A percentile compares a stretch with the other conserved stretches of the same genome.
phyloP scores from a whole-genome alignment of 495 filamentous ascomycete species.

The Podospora bellae-mahoneyi region DNA sequence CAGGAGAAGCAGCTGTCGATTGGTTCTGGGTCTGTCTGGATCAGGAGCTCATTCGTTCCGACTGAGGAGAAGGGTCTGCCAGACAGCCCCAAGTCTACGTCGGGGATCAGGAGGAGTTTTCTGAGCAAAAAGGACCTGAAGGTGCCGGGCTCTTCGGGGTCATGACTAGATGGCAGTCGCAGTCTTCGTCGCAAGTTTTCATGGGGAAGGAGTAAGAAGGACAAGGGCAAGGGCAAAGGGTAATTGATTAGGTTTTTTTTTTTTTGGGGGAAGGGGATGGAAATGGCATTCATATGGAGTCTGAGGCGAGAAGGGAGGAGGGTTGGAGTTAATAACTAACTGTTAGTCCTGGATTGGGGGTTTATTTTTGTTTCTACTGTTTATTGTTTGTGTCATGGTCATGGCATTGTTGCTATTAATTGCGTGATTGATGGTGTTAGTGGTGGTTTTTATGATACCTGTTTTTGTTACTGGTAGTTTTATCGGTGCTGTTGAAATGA shows the following conservation, averaged over 20 bases:
- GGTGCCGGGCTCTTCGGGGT: constrained; percentile 9
- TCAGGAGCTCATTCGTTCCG: constrained; percentile 61
- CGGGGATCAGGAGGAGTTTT: constrained; percentile 42
- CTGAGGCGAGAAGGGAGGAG: background rate
- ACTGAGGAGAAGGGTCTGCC: constrained; percentile 31
- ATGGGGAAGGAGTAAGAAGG: background rate
- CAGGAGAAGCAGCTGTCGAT: constrained; percentile 70
- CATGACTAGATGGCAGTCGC: background rate
- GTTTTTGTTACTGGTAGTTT: background rate
- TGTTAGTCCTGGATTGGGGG: background rate
- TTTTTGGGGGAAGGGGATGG: too few species aligned
- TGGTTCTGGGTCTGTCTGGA: constrained; percentile 62
- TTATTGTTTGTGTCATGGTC: background rate
- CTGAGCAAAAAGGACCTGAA: constrained; percentile 52
- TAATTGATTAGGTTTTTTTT: background rate
- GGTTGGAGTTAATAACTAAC: background rate
- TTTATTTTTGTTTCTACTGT: background rate
- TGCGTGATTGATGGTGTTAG: background rate
- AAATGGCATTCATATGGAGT: background rate
- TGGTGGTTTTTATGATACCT: background rate
- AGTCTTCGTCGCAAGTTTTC: background rate
- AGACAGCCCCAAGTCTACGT: constrained; percentile 56
- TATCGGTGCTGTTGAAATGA: background rate
- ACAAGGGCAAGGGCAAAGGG: background rate
- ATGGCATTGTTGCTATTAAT: background rate